phyloP scores from a whole-genome alignment of 2,329 filamentous ascomycete species.

The Hymenoscyphus infarciens region DNA sequence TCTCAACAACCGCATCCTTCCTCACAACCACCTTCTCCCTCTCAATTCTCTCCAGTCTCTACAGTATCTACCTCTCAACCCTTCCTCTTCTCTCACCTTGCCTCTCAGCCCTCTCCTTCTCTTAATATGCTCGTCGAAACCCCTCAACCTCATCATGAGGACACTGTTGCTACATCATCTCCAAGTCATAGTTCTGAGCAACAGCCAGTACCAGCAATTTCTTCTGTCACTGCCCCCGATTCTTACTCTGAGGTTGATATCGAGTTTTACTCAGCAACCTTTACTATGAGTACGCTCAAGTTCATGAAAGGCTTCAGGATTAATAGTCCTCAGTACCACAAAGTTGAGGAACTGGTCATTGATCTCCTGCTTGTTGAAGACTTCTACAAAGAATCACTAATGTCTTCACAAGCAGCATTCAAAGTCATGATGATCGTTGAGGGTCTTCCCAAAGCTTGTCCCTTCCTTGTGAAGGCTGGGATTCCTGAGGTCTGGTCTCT shows the following conservation, averaged over 20 bases:
- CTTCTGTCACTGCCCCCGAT: not conserved
- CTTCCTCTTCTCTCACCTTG: not conserved
- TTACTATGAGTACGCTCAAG: not conserved
- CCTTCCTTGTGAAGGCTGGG: constrained; percentile 2
- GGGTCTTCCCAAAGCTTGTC: not conserved
- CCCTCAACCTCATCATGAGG: not conserved
- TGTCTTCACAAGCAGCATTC: not conserved
- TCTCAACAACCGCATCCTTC: no score
- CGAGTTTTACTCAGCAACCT: not conserved
- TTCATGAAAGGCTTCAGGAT: not conserved
- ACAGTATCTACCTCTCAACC: no score
- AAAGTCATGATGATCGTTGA: not conserved
- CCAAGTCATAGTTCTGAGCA: not conserved
- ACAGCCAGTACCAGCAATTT: not conserved
- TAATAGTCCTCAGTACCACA: not conserved
- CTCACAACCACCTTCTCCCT: no score
- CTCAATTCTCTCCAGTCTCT: no score
- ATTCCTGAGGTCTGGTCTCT: not conserved
- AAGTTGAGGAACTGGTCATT: not conserved
- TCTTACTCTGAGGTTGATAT: not conserved
- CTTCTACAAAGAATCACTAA: not conserved
- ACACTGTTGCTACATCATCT: no score
- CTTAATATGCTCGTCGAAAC: not conserved
- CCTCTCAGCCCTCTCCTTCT: not conserved
- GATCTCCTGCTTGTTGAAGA: not conserved